A percentile compares a stretch with the other conserved stretches of the same genome.
Conservation (phyloP, 495 filamentous ascomycete species). For the Cudoniella acicularis region DNA sequence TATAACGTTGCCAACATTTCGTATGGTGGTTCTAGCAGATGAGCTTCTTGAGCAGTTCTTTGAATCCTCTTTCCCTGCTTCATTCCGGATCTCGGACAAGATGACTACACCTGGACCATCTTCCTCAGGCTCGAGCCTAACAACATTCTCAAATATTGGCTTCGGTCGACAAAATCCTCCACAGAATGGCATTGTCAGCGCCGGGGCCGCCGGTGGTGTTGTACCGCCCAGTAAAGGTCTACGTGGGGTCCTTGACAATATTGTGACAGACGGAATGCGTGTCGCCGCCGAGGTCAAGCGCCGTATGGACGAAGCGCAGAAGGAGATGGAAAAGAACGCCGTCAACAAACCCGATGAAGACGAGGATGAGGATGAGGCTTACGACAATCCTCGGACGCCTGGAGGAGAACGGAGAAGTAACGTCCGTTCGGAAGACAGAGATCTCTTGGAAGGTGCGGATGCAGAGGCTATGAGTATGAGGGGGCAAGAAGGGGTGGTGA, state of each 20-base stretch:
- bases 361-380: conserved; percentile 75
- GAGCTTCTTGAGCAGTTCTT: conserved; percentile 96
- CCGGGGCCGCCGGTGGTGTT: conserved; percentile 33
- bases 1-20: conserved; percentile 96
- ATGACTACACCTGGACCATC: conserved; percentile 31
- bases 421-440: conserved; percentile 68
- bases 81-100: conserved; percentile 52
- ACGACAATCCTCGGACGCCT: conserved; percentile 38
- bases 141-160: conserved; percentile 72
- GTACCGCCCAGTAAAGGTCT: conserved; percentile 67
- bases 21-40: conserved; percentile 96
- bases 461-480: conserved; percentile 49
- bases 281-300: conserved; percentile 88
- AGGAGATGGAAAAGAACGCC: conserved; percentile 76
- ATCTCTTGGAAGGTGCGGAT: conserved; percentile 76
- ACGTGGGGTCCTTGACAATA: conserved; percentile 90
- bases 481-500: conserved; percentile 18
- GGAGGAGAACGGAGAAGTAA: conserved; percentile 52
- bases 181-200: conserved; percentile 31
- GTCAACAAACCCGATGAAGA: conserved; percentile 57
- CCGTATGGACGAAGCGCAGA: conserved; percentile 89
- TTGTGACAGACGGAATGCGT: conserved; percentile 93
- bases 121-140: conserved; percentile 58
- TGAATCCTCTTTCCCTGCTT: conserved; percentile 71
- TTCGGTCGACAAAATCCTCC: conserved; percentile 39